Base-by-base conservation (phyloP, 2,329 filamentous ascomycete genomes). In the Alternaria consortialis region DNA sequence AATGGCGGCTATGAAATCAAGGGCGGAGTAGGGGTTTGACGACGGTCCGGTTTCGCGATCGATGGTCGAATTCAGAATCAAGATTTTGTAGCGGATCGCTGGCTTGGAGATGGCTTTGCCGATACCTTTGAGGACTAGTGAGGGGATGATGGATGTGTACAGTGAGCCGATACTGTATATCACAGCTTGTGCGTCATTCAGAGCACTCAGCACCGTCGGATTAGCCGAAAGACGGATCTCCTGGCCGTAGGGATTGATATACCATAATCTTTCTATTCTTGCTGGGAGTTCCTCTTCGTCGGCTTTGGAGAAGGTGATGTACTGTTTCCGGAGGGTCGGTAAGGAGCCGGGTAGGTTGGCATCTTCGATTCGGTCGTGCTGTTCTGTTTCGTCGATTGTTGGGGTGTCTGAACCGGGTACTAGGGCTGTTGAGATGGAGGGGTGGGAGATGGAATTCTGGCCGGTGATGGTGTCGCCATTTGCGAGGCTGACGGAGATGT, bases 221-320 rank as follows among this genome's bases (percentile, higher is more conserved):
- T 97, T 98, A 2, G 93, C 91, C 0, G 89, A 86, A 0, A 94
- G 91, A 17, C 90, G 88, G 68, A 98, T 97, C 79, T 97, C 94
- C 75, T 97, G 93, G n/a, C 94, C 94, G 77, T 97, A 98, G 0
- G 94, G 94, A 74, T 97, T 98, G 81, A 98, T 98, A 81, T 98
- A 98, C 93, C 93, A 98, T 32, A 98, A 85, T 2, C 94, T 83
- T 56, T 89, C 84, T 68, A 98, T 97, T 29, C 92, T 86, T 0
- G 90, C 85, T 0, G 92, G 86, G 1, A 98, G 83, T 56, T 94
- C 91, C 62, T 91, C 88, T 64, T 93, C 90, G 39, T 87, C 84
- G 3, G 71, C 66, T 80, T 98, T 98, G 73, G 86, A 90, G 76
- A 97, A 96, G 5, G 84, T 83, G 62, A 97, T 93, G 64, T 96